Evolutionary conservation across 1,139 yeast species (phyloP), one percentile per base, ranked within the genome.

Genomic region (Yamadazyma triangularis): DNA sequence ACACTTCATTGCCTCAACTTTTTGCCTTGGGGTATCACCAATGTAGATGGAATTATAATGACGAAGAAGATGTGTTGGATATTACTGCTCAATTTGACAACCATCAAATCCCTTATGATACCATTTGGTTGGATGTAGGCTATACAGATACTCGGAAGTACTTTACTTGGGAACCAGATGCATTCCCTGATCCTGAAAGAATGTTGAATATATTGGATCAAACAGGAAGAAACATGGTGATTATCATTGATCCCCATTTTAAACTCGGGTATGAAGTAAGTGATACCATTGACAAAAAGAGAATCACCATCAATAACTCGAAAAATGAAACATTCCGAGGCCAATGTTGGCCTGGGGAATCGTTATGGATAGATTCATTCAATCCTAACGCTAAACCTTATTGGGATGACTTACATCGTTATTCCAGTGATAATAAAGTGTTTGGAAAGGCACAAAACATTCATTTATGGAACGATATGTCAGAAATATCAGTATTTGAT

Each of bases 271-370:
- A 88, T 52, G 61, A 63, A 15, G 75, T 86, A 2, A 81, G 89
- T 48, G 69, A 81, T 9, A 56, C 52, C 1, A 45, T 83, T 18
- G 53, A 62, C 12, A 52, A 64, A 9, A 51, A 67, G 16, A 47
- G 58, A 14, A 40, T 60, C 2, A 55, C 64, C 1, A 62, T 70
- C 34, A 66, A 69, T 13, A 77, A 76, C 27, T 31, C 52, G 4
- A 27, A 37, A 3, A 60, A 65, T 25, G 54, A 61, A 1, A 59
- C 78, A 2, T 89, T 69, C 51, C 66, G 73, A 37, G 98, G 96
- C 2, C 93, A 88, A 54, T 91, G 98, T 58, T 91, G 99, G 99
- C 97, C 98, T 1, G 99, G 98, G 0, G 89, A 85, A 45, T 83
- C 95, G 0, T 70, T 87, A 3, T 91, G 98, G 97, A 74, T 91